Evolutionary conservation across 129 eudicot species (phyloP).

Genomic region (Deinandra increscens): DNA sequence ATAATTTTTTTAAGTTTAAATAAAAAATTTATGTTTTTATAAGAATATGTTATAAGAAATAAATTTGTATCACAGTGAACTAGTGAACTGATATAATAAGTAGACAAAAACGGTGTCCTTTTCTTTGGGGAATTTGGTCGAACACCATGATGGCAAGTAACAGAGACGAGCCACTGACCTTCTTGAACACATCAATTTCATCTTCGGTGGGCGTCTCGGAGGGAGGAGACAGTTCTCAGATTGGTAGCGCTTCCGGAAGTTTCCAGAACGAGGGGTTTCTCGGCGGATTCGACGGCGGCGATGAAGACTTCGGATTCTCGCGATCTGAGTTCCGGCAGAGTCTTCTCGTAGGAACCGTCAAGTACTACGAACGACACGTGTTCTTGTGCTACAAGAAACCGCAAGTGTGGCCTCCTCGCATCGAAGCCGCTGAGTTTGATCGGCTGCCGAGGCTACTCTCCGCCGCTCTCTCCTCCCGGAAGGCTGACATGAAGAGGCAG

Average conservation of each 20-base stretch:
- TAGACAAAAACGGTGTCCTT: not conserved
- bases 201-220: slow-evolving; percentile 59
- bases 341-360: slow-evolving; percentile 66
- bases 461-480: slow-evolving; percentile 66
- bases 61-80: not conserved
- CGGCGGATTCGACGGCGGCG: slow-evolving; percentile 43
- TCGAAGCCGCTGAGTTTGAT: slow-evolving; percentile 94
- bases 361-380: slow-evolving; percentile 77
- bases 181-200: slow-evolving; percentile 51
- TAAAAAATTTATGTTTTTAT: no score
- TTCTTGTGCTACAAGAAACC: slow-evolving; percentile 93
- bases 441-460: slow-evolving; percentile 84
- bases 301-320: slow-evolving; percentile 67
- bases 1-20: no score
- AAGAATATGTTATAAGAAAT: not conserved
- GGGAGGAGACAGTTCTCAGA: slow-evolving; percentile 59
- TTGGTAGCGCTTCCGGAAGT: slow-evolving; percentile 85
- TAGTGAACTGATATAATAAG: not conserved
- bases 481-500: slow-evolving; percentile 53
- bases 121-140: slow-evolving; percentile 28
- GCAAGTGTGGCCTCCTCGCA: slow-evolving; percentile 86
- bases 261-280: slow-evolving; percentile 77
- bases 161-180: slow-evolving; percentile 57
- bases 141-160: slow-evolving; percentile 37
- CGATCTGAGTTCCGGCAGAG: slow-evolving; percentile 68